Evolutionary conservation across 225 moss, liverwort and hornwort species (phyloP).

Genomic region (Pleurozium schreberi): DNA sequence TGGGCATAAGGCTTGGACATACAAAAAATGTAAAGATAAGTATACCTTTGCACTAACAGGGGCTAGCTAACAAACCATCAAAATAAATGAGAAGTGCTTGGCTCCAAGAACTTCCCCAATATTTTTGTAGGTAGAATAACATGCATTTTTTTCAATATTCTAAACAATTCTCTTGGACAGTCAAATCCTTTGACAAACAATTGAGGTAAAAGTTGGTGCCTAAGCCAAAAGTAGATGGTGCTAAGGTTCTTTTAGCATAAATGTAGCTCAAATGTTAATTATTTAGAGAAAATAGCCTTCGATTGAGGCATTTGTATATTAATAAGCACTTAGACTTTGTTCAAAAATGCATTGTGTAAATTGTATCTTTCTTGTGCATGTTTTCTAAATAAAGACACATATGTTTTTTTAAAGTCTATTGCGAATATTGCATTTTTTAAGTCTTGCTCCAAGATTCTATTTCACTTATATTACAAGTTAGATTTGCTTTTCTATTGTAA

Average conservation of each 20-base stretch:
- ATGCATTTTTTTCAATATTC: not conserved
- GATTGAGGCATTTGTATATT: not conserved
- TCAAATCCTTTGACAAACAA: accelerated
- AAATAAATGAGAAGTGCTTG: not conserved
- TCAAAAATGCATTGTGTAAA: not conserved
- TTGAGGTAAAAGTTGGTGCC: accelerated
- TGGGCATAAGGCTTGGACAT: not conserved
- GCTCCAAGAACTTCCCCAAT: not conserved
- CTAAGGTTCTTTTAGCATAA: not conserved
- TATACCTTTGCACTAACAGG: not conserved
- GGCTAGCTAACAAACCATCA: too few relatives aligned
- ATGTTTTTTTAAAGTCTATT: not conserved
- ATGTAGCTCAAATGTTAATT: not conserved
- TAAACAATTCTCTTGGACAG: accelerated
- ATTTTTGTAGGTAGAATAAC: not conserved
- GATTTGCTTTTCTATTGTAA: accelerated
- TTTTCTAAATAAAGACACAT: not conserved
- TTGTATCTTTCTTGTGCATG: not conserved
- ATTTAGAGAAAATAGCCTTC: accelerated
- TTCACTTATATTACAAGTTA: accelerated
- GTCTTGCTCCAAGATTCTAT: accelerated
- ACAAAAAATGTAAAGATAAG: not conserved
- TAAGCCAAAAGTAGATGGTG: accelerated
- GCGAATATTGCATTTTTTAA: not conserved
- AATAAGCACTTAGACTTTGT: not conserved